phyloP scores from a whole-genome alignment of 2,329 filamentous ascomycete genomes.

The Aciculosporium take region DNA sequence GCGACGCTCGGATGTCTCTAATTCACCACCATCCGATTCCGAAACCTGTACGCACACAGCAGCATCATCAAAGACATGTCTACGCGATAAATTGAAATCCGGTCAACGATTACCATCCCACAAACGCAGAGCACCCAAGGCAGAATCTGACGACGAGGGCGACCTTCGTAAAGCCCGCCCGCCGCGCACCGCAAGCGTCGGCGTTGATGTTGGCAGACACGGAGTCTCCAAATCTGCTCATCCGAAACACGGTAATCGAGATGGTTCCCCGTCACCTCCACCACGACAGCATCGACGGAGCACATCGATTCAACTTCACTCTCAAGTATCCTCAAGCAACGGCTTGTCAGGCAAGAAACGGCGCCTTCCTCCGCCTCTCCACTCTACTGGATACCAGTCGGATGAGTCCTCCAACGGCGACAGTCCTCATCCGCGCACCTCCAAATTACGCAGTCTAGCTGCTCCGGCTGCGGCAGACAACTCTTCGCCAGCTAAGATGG shows the following conservation, averaged over 20 bases:
- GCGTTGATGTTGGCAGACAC: constrained; percentile 20
- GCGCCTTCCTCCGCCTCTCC: constrained; percentile 45
- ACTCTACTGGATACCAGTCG: constrained; percentile 50
- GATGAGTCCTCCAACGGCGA: constrained; percentile 51
- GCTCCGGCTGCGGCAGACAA: constrained; percentile 43
- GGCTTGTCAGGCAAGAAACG: constrained; percentile 46
- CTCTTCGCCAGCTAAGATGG: constrained; percentile 54
- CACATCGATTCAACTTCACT: constrained; percentile 46
- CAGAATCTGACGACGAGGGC: constrained; percentile 43
- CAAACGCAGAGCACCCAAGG: constrained; percentile 39
- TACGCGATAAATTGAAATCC: constrained; percentile 34
- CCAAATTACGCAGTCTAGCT: constrained; percentile 40
- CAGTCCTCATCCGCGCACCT: constrained; percentile 43
- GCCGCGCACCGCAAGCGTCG: constrained; percentile 33
- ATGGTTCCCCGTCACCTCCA: constrained; percentile 45
- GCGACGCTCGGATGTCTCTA: constrained; percentile 24
- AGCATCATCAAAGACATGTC: constrained; percentile 26
- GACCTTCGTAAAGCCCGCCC: constrained; percentile 40
- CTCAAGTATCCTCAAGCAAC: constrained; percentile 32
- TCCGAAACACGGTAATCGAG: constrained; percentile 19
- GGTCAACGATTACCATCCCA: constrained; percentile 31
- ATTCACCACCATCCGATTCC: constrained; percentile 34
- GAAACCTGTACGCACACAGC: constrained; percentile 31
- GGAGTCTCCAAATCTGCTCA: constrained; percentile 21
- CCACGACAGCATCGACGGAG: constrained; percentile 46